Evolutionary conservation across 2,329 filamentous ascomycete genomes (phyloP), one percentile per base, ranked within the genome.

Genomic region (Calonectria honghensis): DNA sequence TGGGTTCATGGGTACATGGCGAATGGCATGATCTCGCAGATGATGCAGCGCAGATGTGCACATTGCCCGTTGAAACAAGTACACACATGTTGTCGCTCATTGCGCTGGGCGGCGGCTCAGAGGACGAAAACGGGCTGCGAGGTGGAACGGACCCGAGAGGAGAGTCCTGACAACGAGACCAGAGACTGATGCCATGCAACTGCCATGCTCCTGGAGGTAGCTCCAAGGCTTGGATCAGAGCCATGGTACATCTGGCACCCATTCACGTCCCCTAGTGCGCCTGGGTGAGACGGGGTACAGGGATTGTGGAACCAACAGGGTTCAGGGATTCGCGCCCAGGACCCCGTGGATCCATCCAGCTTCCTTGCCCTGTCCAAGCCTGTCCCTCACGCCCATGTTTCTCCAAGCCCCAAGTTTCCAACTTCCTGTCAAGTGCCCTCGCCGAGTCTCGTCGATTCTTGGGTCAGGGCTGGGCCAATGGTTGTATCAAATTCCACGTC

Each of bases 261-360:
- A 61, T 64, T 61, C 68, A 61, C 51, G 20, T 32, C 41, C 31
- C 20, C 39, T 73, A 70, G 72, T 51, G 72, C 70, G 41, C 68
- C 68, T 72, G 63, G 68, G 68, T 71, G 72, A 71, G 72, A 74
- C 72, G 72, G 68, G 72, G 68, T 63, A 66, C 72, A 74, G 41
- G 72, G 64, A 54, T 72, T 24, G 64, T 72, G 69, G 27, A 29
- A 66, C 69, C 57, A 52, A 66, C 73, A 59, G 65, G 73, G 69
- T 41, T 65, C 68, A 75, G 72, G 73, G 69, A 72, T 75, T 75
- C 65, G 54, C 73, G 32, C 69, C 73, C 41, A 69, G 73, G 73
- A 75, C 73, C 69, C 69, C 73, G 73, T 75, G 73, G 69, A 75
- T 72, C 73, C 73, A 75, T 72, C 65, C 73, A 65, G 65, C 57